Evolutionary conservation across 495 filamentous ascomycete genomes (phyloP), one percentile per base, ranked within the genome.

Genomic region (Astrothelium macrocarpum): DNA sequence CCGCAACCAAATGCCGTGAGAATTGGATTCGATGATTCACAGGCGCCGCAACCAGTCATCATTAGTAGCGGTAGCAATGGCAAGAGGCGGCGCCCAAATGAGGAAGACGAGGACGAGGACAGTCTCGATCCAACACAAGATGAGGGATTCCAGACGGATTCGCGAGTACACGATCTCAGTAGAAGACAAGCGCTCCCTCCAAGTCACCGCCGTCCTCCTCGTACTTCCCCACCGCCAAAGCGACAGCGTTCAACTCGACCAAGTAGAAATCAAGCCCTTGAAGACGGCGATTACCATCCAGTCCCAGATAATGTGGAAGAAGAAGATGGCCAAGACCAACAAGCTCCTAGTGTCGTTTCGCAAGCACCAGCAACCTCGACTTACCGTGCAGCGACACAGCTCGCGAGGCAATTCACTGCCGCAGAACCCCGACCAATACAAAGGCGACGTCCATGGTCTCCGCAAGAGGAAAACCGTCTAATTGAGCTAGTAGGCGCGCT

Each of bases 391-490:
- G 64, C 71, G 59, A 60, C 66, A 62, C 31, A 66, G 32, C 16
- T 73, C 62, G 64, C 72, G 28, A 59, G 65, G 46, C 59, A 67
- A 7, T 31, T 68, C 18, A n/a, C 20, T 10, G 53, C 63, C 5
- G 32, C 34, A 26, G 59, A 61, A 46, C 25, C 20, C 4, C 42
- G 58, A 26, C 60, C 60, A 53, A 67, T 76, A 2, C 82, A 85
- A 65, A 62, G 43, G 25, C 82, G 85, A 32, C 73, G 67, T 23
- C 71, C 76, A 0, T 83, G 81, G 81, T 72, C 75, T 7, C 64
- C 65, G 0, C 69, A 76, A 14, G 84, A 86, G 65, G 78, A 77
- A 3, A 63, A 73, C 28, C 70, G 70, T 32, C 76, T 90, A 9
- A 65, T 82, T 20, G 68, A 78, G n/a, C 74, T 76, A 7, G 81